Conservation (phyloP, 192 early-diverging fungal genomes). For the Rhizophagus clarus region DNA sequence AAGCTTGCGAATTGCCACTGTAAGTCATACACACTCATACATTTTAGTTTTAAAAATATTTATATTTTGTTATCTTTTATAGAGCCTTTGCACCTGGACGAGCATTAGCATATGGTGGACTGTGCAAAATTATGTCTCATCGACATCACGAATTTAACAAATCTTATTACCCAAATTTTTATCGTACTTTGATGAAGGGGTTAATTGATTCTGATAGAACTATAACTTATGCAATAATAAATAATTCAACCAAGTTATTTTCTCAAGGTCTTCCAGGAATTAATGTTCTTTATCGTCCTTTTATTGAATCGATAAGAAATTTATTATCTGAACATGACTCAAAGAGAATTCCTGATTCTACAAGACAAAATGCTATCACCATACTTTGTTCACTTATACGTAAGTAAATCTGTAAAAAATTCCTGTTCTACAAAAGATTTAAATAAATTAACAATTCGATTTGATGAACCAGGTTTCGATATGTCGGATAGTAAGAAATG, state of each 20-base stretch:
- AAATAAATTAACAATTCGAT: neutral
- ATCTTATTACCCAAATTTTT: conserved; percentile 69
- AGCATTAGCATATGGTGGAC: conserved; percentile 63
- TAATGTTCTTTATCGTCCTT: conserved; percentile 64
- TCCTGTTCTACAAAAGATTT: neutral
- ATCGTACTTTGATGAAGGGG: conserved; percentile 54
- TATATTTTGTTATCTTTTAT: conserved; percentile 4
- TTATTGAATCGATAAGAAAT: conserved; percentile 62
- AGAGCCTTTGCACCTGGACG: conserved; percentile 69
- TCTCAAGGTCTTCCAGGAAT: conserved; percentile 66
- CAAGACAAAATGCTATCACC: conserved; percentile 48
- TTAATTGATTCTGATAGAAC: conserved; percentile 51
- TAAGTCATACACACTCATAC: conserved; percentile 34
- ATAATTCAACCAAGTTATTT: conserved; percentile 71
- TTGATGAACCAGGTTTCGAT: neutral
- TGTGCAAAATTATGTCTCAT: conserved; percentile 79
- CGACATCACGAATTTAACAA: conserved; percentile 59
- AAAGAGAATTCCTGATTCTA: conserved; percentile 41
- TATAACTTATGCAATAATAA: conserved; percentile 67
- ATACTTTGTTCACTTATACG: conserved; percentile 47
- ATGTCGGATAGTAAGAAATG: neutral
- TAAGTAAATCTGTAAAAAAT: conserved; percentile 26
- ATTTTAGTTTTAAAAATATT: neutral
- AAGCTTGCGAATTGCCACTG: conserved; percentile 64
- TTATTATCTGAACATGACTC: conserved; percentile 45